These are phyloP conservation scores for Basidiobolus meristosporus DNA, from an alignment of 371 early-diverging fungal species.

Conservation along the genomic window DNA sequence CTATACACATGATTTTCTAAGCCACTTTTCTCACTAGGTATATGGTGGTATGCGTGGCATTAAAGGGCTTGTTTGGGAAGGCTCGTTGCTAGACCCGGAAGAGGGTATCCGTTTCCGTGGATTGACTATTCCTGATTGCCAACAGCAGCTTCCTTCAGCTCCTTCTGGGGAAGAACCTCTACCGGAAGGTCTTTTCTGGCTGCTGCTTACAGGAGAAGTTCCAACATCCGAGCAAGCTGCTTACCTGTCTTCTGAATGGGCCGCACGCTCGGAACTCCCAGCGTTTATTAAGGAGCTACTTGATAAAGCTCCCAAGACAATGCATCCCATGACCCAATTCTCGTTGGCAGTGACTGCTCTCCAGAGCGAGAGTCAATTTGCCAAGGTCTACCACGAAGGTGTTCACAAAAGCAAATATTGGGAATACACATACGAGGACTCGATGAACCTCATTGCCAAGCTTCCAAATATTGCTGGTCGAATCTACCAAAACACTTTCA, in stretches of 20 bases:
- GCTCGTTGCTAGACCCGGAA: constrained; percentile 90
- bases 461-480: constrained; percentile 89
- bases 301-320: constrained; percentile 90
- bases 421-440: too few species aligned
- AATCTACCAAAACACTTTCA: constrained; percentile 96
- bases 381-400: constrained; percentile 90
- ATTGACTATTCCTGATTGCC: constrained; percentile 90
- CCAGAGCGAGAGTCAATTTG: constrained; percentile 87
- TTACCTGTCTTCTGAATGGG: constrained; percentile 86
- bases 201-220: constrained; percentile 91
- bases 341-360: constrained; percentile 88
- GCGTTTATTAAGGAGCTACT: constrained; percentile 86
- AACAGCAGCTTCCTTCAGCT: constrained; percentile 72
- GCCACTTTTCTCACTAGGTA: too few species aligned
- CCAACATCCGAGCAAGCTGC: constrained; percentile 85
- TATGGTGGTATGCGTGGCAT: constrained; percentile 98
- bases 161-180: constrained; percentile 84
- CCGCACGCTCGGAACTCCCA: constrained; percentile 79
- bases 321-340: constrained; percentile 98
- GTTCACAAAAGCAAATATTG: constrained; percentile 91
- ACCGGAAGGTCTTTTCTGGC: constrained; percentile 96
- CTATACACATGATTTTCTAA: too few species aligned
- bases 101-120: constrained; percentile 98
- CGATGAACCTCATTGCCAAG: constrained; percentile 96
- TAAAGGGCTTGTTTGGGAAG: constrained; percentile 97